These are phyloP conservation scores for Amanita pseudoporphyria DNA, from an alignment of 768 basidiomycete genomes.

Conservation along the genomic window DNA sequence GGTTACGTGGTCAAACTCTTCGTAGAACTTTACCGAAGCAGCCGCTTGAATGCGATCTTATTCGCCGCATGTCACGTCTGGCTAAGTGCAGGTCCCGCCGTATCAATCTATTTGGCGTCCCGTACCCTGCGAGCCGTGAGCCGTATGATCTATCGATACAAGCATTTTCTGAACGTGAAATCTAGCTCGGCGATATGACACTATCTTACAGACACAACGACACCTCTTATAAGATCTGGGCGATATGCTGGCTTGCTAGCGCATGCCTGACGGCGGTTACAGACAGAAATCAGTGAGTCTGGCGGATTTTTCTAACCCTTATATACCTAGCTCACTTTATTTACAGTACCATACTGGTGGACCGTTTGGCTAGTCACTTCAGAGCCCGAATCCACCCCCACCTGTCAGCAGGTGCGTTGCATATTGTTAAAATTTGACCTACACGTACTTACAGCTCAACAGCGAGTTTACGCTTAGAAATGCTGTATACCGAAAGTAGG, in stretches of 20 bases:
- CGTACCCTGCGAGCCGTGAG: not conserved
- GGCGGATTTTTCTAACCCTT: not conserved
- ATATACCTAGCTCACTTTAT: conserved; percentile 7
- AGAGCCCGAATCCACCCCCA: conserved; percentile 29
- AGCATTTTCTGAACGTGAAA: not conserved
- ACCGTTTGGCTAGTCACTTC: conserved; percentile 19
- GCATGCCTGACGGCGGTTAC: not conserved
- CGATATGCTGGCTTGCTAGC: not conserved
- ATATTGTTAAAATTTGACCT: not conserved
- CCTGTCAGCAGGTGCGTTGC: conserved; percentile 24
- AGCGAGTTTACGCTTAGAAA: conserved; percentile 19
- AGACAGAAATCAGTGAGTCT: not conserved
- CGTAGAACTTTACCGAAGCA: not conserved
- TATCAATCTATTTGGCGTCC: not conserved
- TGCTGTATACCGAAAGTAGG: conserved; percentile 13
- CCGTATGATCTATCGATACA: too few relatives aligned
- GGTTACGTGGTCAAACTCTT: conserved; percentile 5
- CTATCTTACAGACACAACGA: not conserved
- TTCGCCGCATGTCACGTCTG: not conserved
- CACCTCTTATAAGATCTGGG: not conserved
- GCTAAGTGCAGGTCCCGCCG: not conserved
- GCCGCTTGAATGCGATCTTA: not conserved
- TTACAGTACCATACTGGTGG: conserved; percentile 1
- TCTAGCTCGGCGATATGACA: not conserved
- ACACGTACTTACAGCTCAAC: not conserved